Conservation (phyloP, 257 asterid genomes). For the Perilla frutescens region DNA sequence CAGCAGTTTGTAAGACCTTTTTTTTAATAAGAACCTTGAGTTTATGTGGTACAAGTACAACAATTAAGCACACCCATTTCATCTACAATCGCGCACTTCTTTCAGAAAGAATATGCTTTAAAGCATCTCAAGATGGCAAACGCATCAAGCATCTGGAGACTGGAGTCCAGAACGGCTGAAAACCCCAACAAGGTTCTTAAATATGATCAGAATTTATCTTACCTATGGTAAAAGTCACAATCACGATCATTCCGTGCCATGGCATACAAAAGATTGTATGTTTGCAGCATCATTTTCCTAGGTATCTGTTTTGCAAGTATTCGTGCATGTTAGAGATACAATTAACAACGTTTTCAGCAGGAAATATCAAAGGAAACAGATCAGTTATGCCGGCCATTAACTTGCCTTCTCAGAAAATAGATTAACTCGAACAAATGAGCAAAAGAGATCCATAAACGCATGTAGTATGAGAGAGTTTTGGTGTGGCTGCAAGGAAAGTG, state of each 20-base stretch:
- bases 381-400: slow-evolving; percentile 14
- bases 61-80: slow-evolving; percentile 1
- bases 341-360: slow-evolving; percentile 10
- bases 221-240: slow-evolving; percentile 97
- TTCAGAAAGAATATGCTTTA: slow-evolving; percentile 11
- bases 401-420: slow-evolving; percentile 93
- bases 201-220: slow-evolving; percentile 34
- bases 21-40: slow-evolving; percentile 17
- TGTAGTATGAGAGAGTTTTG: slow-evolving; percentile 96
- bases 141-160: slow-evolving; percentile 23
- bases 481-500: slow-evolving; percentile 82
- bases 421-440: slow-evolving; percentile 99
- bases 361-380: slow-evolving; percentile 22
- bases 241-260: slow-evolving; percentile 89
- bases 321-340: slow-evolving; percentile 32
- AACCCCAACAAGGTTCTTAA: slow-evolving; percentile 17
- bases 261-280: slow-evolving; percentile 87
- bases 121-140: neutral
- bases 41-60: neutral
- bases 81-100: slow-evolving; percentile 15
- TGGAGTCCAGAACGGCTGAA: slow-evolving; percentile 30
- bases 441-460: slow-evolving; percentile 96
- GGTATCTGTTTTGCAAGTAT: slow-evolving; percentile 67
- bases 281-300: slow-evolving; percentile 94
- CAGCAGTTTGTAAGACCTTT: slow-evolving; percentile 31